phyloP scores from a whole-genome alignment of 306 rosid genomes.

The Dicorynia guianensis region DNA sequence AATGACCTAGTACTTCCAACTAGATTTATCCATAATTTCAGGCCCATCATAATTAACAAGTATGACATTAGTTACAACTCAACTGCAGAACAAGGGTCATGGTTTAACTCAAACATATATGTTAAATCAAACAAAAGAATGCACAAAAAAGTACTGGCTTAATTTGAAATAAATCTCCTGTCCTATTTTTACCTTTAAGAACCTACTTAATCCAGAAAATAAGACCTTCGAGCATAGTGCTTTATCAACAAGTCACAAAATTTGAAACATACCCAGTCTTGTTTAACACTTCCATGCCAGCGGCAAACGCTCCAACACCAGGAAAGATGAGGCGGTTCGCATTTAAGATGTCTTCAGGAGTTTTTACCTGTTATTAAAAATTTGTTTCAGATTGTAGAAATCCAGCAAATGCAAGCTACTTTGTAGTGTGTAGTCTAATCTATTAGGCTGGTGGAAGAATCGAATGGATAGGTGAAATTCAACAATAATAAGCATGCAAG shows the following conservation, averaged over 20 bases:
- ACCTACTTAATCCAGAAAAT: conserved; percentile 15
- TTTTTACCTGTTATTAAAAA: conserved; percentile 69
- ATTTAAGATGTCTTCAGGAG: conserved; percentile 81
- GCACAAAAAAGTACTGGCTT: neutral
- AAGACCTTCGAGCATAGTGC: conserved; percentile 22
- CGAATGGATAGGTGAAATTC: neutral
- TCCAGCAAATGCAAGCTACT: neutral
- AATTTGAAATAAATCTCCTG: neutral
- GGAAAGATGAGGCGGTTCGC: conserved; percentile 84
- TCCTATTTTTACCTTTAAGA: conserved; percentile 9
- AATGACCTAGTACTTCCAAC: conserved; percentile 3
- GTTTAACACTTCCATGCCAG: conserved; percentile 90
- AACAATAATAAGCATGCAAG: neutral
- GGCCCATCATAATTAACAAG: neutral
- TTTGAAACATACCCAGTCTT: conserved; percentile 65
- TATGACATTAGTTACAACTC: neutral
- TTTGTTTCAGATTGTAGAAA: neutral
- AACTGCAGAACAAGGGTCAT: conserved; percentile 6
- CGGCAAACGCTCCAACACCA: conserved; percentile 94
- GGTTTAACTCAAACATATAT: neutral
- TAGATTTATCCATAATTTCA: neutral
- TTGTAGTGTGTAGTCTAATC: neutral
- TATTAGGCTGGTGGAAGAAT: neutral
- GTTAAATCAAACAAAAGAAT: conserved; percentile 1
- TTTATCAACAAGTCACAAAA: neutral